Base-by-base conservation (phyloP, 495 filamentous ascomycete species). In the Penicillium longicatenatum region DNA sequence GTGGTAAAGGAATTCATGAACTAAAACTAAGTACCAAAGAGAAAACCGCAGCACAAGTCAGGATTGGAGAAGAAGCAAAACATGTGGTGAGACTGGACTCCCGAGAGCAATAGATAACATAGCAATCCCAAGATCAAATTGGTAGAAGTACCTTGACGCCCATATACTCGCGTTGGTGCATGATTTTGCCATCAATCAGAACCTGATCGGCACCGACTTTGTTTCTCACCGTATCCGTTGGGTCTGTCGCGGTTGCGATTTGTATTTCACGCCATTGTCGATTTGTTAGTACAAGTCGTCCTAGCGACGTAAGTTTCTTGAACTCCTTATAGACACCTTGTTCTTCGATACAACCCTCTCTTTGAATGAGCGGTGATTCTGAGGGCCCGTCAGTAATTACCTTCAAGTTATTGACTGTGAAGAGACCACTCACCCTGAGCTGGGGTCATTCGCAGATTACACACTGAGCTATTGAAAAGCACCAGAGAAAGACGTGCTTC, bases 161-260 rank as follows among this genome's bases (percentile, higher is more conserved):
- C 74, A 75, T 75, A 49, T 76, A 76, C 50, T 76, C 74, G 19
- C 72, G 61, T 54, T 76, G 73, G 52, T 73, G 70, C 71, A 76
- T 75, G 19, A 76, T 30, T 59, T 75, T 76, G 14, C 73, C 73
- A 54, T 76, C 67, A 51, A 76, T 69, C 1, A 76, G 30, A 0
- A 72, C 65, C 45, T 76, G 73, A 48, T 76, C 54, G 24, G 62
- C 72, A 37, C 73, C 73, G 31, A 76, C 64, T 8, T 67, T 42
- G 57, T 76, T 76, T 24, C 59, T 59, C 7, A 62, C 69, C 4
- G 63, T 64, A 61, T 75, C 71, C 14, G 73, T 75, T 6, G 73
- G 73, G 52, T 76, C 73, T n/a, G 73, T 76, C 1, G 60, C 64
- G 10, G 73, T 76, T 9, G 71, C 43, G 31, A 76, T 75, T 54